Conservation (phyloP, 2,329 filamentous ascomycete species). For the Achaetomium macrosporum region DNA sequence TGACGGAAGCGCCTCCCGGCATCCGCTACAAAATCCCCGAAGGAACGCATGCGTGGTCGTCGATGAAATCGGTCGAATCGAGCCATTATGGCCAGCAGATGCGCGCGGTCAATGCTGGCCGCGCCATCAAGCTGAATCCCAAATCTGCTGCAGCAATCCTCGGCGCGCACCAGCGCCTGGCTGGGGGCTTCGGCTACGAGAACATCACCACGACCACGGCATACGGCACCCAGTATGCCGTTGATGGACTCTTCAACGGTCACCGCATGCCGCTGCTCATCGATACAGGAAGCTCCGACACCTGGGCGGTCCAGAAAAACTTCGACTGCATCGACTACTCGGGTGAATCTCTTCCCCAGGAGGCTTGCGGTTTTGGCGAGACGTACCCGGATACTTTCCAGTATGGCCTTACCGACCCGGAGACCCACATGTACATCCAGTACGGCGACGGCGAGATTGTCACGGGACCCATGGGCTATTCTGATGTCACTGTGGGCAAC, state of each 20-base stretch:
- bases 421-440: conserved; percentile 41
- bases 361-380: conserved; percentile 38
- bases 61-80: neutral
- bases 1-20: conserved; percentile 19
- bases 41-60: conserved; percentile 11
- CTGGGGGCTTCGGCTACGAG: conserved; percentile 26
- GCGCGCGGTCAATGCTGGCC: conserved; percentile 6
- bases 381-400: conserved; percentile 36
- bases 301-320: conserved; percentile 39
- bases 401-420: conserved; percentile 31
- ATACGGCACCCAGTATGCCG: conserved; percentile 31
- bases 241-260: conserved; percentile 26
- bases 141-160: conserved; percentile 28
- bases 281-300: conserved; percentile 48
- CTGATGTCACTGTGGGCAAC: conserved; percentile 42
- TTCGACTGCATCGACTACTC: conserved; percentile 39
- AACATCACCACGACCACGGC: conserved; percentile 31
- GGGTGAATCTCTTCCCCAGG: conserved; percentile 28
- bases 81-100: conserved; percentile 18
- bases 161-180: conserved; percentile 27
- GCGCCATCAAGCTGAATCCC: conserved; percentile 13
- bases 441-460: conserved; percentile 47
- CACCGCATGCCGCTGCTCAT: conserved; percentile 33
- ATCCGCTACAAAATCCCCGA: conserved; percentile 19
- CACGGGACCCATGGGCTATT: conserved; percentile 41